Evolutionary conservation across 768 basidiomycete species (phyloP), one percentile per base, ranked within the genome.

Genomic region (Lentinula sp.): DNA sequence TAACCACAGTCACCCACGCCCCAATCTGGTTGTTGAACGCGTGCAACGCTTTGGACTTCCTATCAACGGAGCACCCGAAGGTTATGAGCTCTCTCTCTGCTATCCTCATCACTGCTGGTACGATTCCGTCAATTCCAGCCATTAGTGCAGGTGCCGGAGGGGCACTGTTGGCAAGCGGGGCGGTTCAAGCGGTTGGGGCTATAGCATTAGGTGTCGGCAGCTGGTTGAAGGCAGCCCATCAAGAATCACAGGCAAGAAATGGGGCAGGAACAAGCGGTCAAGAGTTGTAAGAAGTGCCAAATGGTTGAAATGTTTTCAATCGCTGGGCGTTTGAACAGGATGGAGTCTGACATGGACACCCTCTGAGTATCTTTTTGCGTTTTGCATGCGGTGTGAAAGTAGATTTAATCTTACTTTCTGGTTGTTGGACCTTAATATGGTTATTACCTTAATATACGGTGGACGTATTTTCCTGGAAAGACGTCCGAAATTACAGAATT

Each of bases 21-120:
- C 89, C 89, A 0, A 74, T 83, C 0, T 92, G 89, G 89, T 79
- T 92, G 16, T 69, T 92, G 60, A 91, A 90, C 66, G 89, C 90
- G 1, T 86, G 86, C 65, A 84, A 78, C 52, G 89, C 90, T 9
- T 79, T 92, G 62, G 88, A 90, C 58, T 88, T 80, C 73, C 82
- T 92, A 57, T 83, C 84, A 9, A 80, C 77, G 62, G 90, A 91
- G 65, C 89, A 92, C 65, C 90, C 90, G 9, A 86, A 86, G 69
- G 82, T 77, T 5, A 85, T 90, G 87, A 85, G 82, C 63, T 81
- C 88, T 37, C 70, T 91, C 57, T 87, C 87, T 64, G 89, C 89
- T 6, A 84, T 92, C 57, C 81, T 92, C 62, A 88, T 92, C 68
- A 89, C 89, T 2, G 87, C 86, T 35, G 90, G 89, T 39, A 85